Evolutionary conservation across 139 green algal genomes (phyloP).

Genomic region (Coccomyxa sp.): DNA sequence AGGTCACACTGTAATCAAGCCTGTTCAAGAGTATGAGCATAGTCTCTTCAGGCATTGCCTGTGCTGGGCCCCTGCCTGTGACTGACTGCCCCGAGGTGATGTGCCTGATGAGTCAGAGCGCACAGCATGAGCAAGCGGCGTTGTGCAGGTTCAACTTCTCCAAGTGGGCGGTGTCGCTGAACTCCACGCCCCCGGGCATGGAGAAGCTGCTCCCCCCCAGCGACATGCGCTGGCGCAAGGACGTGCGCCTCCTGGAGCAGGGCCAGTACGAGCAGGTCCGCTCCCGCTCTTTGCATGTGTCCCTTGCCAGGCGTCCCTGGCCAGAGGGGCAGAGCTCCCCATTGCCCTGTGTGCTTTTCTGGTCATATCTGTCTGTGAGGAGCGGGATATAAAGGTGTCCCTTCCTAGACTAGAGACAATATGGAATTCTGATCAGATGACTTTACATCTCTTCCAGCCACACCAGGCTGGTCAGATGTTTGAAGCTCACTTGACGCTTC

Average conservation of each 20-base stretch:
- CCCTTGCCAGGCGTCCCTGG: too few relatives aligned
- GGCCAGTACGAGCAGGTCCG: neutral
- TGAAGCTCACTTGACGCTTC: too few relatives aligned
- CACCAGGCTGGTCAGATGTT: too few relatives aligned
- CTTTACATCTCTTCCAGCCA: too few relatives aligned
- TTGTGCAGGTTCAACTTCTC: neutral
- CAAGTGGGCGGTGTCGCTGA: neutral
- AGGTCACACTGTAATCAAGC: neutral
- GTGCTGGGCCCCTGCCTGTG: neutral
- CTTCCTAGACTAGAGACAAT: too few relatives aligned
- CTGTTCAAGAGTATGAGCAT: neutral
- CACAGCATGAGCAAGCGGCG: neutral
- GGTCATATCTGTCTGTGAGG: neutral
- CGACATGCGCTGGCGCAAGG: neutral
- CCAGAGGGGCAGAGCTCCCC: too few relatives aligned
- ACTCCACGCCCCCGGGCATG: neutral
- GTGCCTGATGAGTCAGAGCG: too few relatives aligned
- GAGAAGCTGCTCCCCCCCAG: neutral
- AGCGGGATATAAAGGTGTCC: neutral
- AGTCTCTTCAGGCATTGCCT: neutral
- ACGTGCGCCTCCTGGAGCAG: conserved; percentile 1
- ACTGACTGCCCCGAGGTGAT: neutral
- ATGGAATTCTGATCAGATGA: too few relatives aligned
- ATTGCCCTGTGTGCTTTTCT: too few relatives aligned
- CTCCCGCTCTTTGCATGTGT: neutral